Evolutionary conservation across 2,329 filamentous ascomycete species (phyloP).

Genomic region (Aspergillus fumigatus): DNA sequence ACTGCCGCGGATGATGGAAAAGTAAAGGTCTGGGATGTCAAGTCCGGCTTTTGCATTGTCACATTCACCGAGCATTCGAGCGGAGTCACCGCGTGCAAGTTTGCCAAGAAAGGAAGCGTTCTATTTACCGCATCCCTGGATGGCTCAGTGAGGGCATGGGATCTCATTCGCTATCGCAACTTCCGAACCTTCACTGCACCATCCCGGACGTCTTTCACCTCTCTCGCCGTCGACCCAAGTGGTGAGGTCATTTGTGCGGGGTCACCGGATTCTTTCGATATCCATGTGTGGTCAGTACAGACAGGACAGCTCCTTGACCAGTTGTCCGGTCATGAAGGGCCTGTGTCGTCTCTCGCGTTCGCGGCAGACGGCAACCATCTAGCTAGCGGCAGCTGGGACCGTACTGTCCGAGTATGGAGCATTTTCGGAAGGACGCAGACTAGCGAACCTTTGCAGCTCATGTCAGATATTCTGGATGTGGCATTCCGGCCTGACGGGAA

Average conservation of each 20-base stretch:
- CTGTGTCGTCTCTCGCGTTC: slow-evolving; percentile 83
- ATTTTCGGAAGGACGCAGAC: slow-evolving; percentile 93
- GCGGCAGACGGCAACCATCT: slow-evolving; percentile 78
- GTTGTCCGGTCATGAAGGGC: slow-evolving; percentile 87
- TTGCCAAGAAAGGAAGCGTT: slow-evolving; percentile 91
- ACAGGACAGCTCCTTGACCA: slow-evolving; percentile 92
- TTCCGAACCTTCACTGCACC: slow-evolving; percentile 97
- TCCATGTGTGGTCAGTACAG: slow-evolving; percentile 98
- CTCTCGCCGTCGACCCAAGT: slow-evolving; percentile 91
- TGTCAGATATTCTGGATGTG: slow-evolving; percentile 83
- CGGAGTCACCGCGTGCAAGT: slow-evolving; percentile 87
- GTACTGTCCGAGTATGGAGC: slow-evolving; percentile 91
- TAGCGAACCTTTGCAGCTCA: slow-evolving; percentile 86
- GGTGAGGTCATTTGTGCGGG: slow-evolving; percentile 95
- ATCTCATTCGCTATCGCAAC: slow-evolving; percentile 91
- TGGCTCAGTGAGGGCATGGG: slow-evolving; percentile 92
- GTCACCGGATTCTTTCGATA: slow-evolving; percentile 91
- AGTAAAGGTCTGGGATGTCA: slow-evolving; percentile 96
- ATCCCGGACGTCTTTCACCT: slow-evolving; percentile 85
- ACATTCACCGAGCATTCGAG: slow-evolving; percentile 97
- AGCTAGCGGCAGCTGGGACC: slow-evolving; percentile 93
- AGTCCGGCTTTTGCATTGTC: slow-evolving; percentile 94
- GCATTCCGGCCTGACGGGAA: slow-evolving; percentile 85
- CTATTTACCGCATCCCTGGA: slow-evolving; percentile 93
- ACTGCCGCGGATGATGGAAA: slow-evolving; percentile 96